Evolutionary conservation across 345 rosid genomes (phyloP), one percentile per base, ranked within the genome.

Genomic region (Eucalyptus melliodora): DNA sequence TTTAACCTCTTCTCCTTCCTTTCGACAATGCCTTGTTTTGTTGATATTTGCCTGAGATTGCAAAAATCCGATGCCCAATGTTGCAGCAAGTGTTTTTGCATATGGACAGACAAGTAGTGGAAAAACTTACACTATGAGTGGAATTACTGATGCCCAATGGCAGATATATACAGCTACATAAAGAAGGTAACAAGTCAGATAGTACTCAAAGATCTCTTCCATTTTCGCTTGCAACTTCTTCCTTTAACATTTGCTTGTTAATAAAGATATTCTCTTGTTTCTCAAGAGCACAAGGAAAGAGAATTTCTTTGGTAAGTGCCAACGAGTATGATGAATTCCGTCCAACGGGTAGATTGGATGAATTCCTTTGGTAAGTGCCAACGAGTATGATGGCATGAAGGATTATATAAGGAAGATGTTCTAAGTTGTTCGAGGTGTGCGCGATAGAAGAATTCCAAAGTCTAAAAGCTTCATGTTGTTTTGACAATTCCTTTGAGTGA

Each of bases 81-180:
- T 81, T 86, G 90, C 95, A 97, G 99, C 99, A 27, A 97, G 99
- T 91, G 96, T 96, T 90, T 97, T 97, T 92, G 98, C 99, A 56
- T 97, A 97, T 91, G 99, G 99, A 90, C 99, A 97, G 95, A 97
- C 99, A 87, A 97, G 99, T 90, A 95, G 99, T 87, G 99, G 99
- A 91, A 97, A 97, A 93, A 97, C 98, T 9, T 97, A 94, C 92
- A 97, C 99, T 42, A 97, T 97, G 99, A 90, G 90, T 90, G 99
- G 99, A 88, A 93, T 97, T 51, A 97, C 98, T 34, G 98, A 88
- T 95, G 92, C 87, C 89, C 95, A 87, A 91, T 97, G 91, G 94
- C 96, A 31, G 98, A 97, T 93, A 95, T 97, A 92, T 97, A 95
- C 92, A 96, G 95, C 44, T 96, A 95, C 91, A 92, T 96, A 50